Base-by-base conservation (phyloP, 2,329 filamentous ascomycete genomes). In the Graphiopsis chlorocephala region DNA sequence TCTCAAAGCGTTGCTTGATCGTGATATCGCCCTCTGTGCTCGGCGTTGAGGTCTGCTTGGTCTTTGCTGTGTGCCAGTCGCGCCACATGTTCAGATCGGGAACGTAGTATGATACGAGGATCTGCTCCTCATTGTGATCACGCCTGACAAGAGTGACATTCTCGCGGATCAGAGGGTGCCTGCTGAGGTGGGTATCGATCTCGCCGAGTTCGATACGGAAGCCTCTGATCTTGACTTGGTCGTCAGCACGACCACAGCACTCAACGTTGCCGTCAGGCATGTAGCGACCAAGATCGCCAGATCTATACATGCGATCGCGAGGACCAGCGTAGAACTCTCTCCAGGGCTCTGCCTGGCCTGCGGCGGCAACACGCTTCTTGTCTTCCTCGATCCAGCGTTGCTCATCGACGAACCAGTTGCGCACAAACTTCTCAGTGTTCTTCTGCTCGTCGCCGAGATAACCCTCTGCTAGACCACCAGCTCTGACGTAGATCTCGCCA, bases 151-250 rank as follows among this genome's bases (percentile, higher is more conserved):
- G 80, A 0, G 94, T 98, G 70, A 92, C 88, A 77, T 90, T 92
- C 69, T 98, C 94, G 47, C 92, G 85, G 26, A 98, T 86, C 26
- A 96, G 79, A 0, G 86, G 87, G 78, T 91, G 86, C 52, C 88
- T 85, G 62, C 87, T 90, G 55, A 97, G 80, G 75, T 96, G 89
- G 48, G 84, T 90, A 77, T 98, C 93, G 70, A 98, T 97, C 70
- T 98, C 95, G 68, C 90, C 90, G 53, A 98, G 87, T 79, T 99
- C 95, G 70, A 99, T 96, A 67, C 94, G 86, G 83, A 97, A 98
- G 1, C 94, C 94, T 66, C 95, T 90, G 69, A 98, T 94, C 82
- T 98, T 99, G 80, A 97, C 91, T 75, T 98, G 94, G 70, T 90
- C 86, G 73, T 98, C 94, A 26, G 88, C 88, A 65, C 95, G 85